Evolutionary conservation across 768 basidiomycete species (phyloP).

Genomic region (Pleurotus salmoneostramineus): DNA sequence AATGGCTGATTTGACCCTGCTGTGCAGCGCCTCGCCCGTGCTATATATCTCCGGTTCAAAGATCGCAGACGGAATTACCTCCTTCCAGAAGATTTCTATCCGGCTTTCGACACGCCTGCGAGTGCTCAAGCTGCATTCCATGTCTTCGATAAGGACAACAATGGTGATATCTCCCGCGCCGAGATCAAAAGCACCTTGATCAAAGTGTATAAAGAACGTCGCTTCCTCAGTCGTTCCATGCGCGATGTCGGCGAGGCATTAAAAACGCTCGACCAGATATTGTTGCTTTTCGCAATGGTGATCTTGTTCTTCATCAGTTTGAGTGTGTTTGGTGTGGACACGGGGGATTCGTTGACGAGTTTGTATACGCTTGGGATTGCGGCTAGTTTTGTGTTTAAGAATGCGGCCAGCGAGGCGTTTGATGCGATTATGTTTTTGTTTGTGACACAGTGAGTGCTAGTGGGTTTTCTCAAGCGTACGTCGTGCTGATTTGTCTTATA

Average conservation of each 20-base stretch:
- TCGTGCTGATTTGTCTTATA: constrained; percentile 21
- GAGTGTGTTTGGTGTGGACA: constrained; percentile 65
- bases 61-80: constrained; percentile 55
- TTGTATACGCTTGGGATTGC: constrained; percentile 71
- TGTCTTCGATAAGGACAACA: constrained; percentile 72
- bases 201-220: constrained; percentile 74
- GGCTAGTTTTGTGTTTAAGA: constrained; percentile 80
- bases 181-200: constrained; percentile 70
- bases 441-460: constrained; percentile 67
- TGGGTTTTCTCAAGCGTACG: neutral
- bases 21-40: constrained; percentile 59
- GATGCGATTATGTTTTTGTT: constrained; percentile 82
- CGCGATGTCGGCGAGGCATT: constrained; percentile 71
- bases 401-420: constrained; percentile 65
- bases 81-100: constrained; percentile 63
- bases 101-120: constrained; percentile 56
- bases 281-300: constrained; percentile 59
- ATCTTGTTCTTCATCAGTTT: constrained; percentile 72
- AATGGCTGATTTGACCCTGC: neutral
- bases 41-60: constrained; percentile 62
- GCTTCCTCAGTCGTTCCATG: constrained; percentile 72
- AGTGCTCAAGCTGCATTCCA: constrained; percentile 66
- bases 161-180: constrained; percentile 71
- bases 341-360: constrained; percentile 65
- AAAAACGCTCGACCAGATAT: constrained; percentile 56